Base-by-base conservation (phyloP, 305 asterid genomes). In the Euphrasia arctica region DNA sequence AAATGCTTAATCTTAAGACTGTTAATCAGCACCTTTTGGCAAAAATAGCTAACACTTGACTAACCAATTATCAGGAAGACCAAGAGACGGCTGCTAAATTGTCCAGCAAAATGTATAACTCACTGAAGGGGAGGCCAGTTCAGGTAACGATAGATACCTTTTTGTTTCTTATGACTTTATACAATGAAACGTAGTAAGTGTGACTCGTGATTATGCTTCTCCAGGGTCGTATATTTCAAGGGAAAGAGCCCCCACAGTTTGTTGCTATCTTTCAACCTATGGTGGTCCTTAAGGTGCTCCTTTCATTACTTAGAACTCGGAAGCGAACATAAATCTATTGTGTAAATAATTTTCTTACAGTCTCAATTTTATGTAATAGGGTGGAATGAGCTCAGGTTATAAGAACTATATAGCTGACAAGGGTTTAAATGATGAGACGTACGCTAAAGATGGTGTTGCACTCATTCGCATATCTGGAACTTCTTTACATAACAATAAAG, bases 201-300 rank as follows among this genome's bases (percentile, higher is more conserved):
- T 64, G 67, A 68, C 36, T 59, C 65, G 42, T 64, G 15, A 75
- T 57, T 69, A 22, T 74, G 61, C 56, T 25, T 78, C 47, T 78
- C 52, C 77, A 88, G 91, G 96, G 91, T 75, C 76, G 82, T 65
- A 70, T 88, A 76, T 75, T 72, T 77, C 90, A 86, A 82, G 96
- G 90, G 70, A 84, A 86, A 79, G 95, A 89, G 77, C 92, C 96
- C 4, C 96, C 96, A 47, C 95, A 89, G 42, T 89, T 89, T 67
- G 72, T 89, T 70, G 86, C 92, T 55, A 82, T 89, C 70, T 86
- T 86, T 75, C 95, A 86, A 81, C 92, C 90, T 59, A 81, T 89
- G 95, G 86, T 84, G 72, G 79, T 89, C 62, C 84, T 89, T 57
- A 88, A 88, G 95, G 95, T 87, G 74, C 78, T 34, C 34, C 69